Evolutionary conservation across 345 rosid species (phyloP).

Genomic region (Triadica sebifera): DNA sequence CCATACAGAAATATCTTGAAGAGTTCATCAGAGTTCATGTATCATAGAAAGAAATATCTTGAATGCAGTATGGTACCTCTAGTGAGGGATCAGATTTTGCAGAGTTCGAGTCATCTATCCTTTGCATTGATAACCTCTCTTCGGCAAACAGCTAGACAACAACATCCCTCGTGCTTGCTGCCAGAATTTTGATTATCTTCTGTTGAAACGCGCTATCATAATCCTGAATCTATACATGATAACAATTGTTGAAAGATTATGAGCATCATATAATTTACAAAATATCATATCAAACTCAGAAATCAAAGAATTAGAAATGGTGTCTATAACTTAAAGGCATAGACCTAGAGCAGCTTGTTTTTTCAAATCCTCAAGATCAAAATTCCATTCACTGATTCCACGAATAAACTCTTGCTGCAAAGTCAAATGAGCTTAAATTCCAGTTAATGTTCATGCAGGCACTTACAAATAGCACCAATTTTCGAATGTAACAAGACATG

Average conservation of each 20-base stretch:
- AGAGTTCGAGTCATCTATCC: not conserved
- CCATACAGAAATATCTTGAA: not conserved
- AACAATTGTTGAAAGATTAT: not conserved
- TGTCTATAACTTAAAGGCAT: not conserved
- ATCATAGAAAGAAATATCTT: not conserved
- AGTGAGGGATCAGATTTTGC: not conserved
- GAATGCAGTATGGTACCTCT: not conserved
- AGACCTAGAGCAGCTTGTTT: constrained; percentile 81
- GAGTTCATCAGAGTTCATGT: not conserved
- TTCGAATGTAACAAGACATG: not conserved
- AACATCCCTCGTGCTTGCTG: not conserved
- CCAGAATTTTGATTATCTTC: constrained; percentile 30
- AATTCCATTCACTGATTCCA: constrained; percentile 98
- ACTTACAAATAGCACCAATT: not conserved
- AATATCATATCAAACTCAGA: not conserved
- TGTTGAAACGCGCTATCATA: constrained; percentile 50
- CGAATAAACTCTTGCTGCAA: constrained; percentile 94
- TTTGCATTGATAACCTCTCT: constrained; percentile 32
- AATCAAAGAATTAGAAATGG: constrained; percentile 11
- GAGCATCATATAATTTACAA: not conserved
- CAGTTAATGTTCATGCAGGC: not conserved
- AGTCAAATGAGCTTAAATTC: not conserved
- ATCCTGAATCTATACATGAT: constrained; percentile 54
- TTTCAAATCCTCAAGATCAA: constrained; percentile 92
- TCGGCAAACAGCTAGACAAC: constrained; percentile 27